Evolutionary conservation across 495 filamentous ascomycete genomes (phyloP), one percentile per base, ranked within the genome.

Genomic region (Annulohypoxylon stygium): DNA sequence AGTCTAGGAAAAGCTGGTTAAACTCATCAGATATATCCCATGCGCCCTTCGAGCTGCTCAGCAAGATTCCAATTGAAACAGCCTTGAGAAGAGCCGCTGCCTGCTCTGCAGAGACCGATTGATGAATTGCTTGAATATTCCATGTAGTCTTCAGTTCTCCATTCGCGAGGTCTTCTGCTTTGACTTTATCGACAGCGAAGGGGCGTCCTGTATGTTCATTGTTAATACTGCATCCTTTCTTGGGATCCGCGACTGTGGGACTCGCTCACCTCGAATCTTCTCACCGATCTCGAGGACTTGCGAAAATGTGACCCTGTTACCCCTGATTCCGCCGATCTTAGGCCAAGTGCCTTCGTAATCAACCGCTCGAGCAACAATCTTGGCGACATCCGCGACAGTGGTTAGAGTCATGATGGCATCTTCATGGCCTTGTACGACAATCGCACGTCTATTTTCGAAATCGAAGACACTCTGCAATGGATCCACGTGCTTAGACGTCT

Each of bases 341-440:
- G 88, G 88, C 88, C 88, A 90, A 71, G 82, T 81, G 20, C 86
- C 88, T 14, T 86, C 81, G 59, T 81, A 87, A 0, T 88, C 87
- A 26, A 90, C 75, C 2, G 88, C 88, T 67, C 62, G 51, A 47
- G 79, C 83, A 0, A 91, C 82, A 0, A 88, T 75, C 2, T 69
- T 70, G 16, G 85, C 82, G 8, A 86, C 1, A 73, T 89, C 88
- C 3, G 78, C 61, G 0, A 83, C 81, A 0, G 86, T 83, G 36
- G 83, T 89, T 5, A 85, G 61, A 4, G 82, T 86, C 5, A 90
- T 81, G 11, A 65, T 47, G 20, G 62, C 57, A 45, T 88, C 77
- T 5, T 86, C 81, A 33, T 78, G 36, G 10, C 84, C 87, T 3
- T 88, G 84, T 0, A 88, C 51, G 0, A 83, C 59, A 45, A 90